A percentile compares a stretch with the other conserved stretches of the same genome.
Conservation (phyloP, 805 yeast species). For the Suhomyces sp. region DNA sequence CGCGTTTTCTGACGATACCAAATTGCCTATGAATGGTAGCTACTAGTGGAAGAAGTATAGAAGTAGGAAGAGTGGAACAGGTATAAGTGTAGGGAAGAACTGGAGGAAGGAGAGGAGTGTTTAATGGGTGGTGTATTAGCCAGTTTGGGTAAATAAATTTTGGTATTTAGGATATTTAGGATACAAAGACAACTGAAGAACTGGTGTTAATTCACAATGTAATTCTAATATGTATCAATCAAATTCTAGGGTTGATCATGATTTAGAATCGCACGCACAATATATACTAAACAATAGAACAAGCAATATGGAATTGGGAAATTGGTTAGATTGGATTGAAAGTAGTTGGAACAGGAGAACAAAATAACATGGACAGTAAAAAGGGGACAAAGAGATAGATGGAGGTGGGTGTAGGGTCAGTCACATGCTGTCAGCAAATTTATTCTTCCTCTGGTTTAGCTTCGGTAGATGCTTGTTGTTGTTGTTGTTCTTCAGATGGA, state of each 20-base stretch:
- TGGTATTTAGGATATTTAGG: conserved; percentile 2
- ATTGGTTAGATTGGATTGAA: background rate
- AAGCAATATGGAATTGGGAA: background rate
- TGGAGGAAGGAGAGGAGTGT: too few species aligned
- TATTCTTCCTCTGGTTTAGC: conserved; percentile 25
- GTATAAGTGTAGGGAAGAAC: too few species aligned
- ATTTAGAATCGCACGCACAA: conserved; percentile 3
- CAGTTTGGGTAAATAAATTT: too few species aligned
- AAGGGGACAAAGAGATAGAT: conserved; percentile 3
- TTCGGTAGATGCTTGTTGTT: conserved; percentile 15
- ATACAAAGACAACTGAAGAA: conserved; percentile 4
- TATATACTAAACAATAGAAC: conserved; percentile 6
- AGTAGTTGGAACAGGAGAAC: conserved; percentile 3
- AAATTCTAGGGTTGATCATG: conserved; percentile 5
- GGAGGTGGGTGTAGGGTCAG: background rate
- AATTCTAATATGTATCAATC: conserved; percentile 3
- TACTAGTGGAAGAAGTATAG: too few species aligned
- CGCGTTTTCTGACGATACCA: background rate
- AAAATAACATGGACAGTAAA: conserved; percentile 4
- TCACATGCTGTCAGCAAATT: conserved; percentile 6
- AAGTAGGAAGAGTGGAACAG: too few species aligned
- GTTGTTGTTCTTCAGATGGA: conserved; percentile 31
- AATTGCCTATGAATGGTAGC: too few species aligned
- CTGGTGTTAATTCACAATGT: conserved; percentile 4
- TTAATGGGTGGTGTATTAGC: too few species aligned